Base-by-base conservation (phyloP, 1,284 basidiomycete genomes). In the Fomitopsis pinicola region DNA sequence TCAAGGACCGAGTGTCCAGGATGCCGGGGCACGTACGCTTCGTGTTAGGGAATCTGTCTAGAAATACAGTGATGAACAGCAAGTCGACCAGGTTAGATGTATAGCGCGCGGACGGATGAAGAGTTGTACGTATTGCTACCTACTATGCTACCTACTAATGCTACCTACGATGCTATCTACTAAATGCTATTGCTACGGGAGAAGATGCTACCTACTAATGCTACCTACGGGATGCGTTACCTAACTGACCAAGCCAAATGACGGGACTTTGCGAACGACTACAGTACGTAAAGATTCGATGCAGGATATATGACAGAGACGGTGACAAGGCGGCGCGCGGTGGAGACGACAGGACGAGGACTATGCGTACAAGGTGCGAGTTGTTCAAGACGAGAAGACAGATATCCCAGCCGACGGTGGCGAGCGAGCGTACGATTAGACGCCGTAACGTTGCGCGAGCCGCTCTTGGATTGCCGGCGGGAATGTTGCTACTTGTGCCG, bases 391-490 rank as follows among this genome's bases (percentile, higher is more conserved):
- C 48, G 26, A 22, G 30, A 33, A 50, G 48, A 50, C 48, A 50
- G 48, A 50, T 8, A 33, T 26, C 48, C 28, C 48, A 50, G 48
- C 48, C 28, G 19, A 19, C 36, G 36, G 19, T 22, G 22, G 22
- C 22, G 22, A 22, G 22, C 36, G 53, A 38, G 19, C 17, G 22
- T 36, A 52, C 57, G 53, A 60, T 58, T 65, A 94, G 54, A 94
- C 88, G 63, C 87, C 86, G 69, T 94, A 95, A 42, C 91, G 87
- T 63, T 83, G 75, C 22, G 86, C 82, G 54, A 95, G 79, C 58
- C 90, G 85, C 69, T 91, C 87, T 75, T 90, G 89, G 62, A 95
- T 93, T 8, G 81, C 82, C 53, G 85, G 85, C 36, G 93, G 93
- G 78, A 94, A 92, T 12, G 83, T 80, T 15, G 86, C 73, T 57